Evolutionary conservation across 2,329 filamentous ascomycete species (phyloP), one percentile per base, ranked within the genome.

Genomic region (Massarina eburnea): DNA sequence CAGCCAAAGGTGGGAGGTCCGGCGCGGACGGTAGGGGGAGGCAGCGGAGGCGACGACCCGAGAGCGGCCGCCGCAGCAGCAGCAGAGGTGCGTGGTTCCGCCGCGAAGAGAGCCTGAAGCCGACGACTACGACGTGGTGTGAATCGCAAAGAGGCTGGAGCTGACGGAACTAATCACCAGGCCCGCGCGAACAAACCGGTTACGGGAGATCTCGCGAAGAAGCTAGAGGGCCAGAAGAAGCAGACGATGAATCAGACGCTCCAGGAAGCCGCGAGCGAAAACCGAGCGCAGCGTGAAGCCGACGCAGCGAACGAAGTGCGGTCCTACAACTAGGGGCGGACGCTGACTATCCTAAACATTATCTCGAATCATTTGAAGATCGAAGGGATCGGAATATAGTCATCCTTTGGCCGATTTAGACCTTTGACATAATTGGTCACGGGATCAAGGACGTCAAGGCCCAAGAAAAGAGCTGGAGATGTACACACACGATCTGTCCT

Each of bases 61-160:
- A 79, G 85, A 47, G 78, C 76, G 44, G 88, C 83, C 49, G 91
- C 91, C 3, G 90, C 89, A 0, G 81, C 83, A 54, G 91, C 91
- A 41, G 91, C 91, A 49, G 88, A 95, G 84, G 91, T 95, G 70
- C 66, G 83, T 74, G 55, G 19, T 34, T 21, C 15, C 37, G 4
- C 18, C 27, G 14, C 4, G 10, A 1, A 17, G 39, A 39, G 21
- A 26, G 43, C 29, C 26, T n/a, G n/a, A 49, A 52, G 35, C 49
- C 52, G 15, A 59, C 52, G 50, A 54, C 46, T 38, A 55, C 51
- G 30, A 51, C 50, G 18, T 50, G 41, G 18, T 60, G 55, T n/a
- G n/a, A n/a, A 6, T 20, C 27, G 14, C 4, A 10, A 1, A 17
- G 39, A 39, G 21, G 18, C 35, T 9, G 7, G 33, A 46, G 41